Conservation (phyloP, 2,329 filamentous ascomycete genomes). For the Neofusicoccum umdonicola region DNA sequence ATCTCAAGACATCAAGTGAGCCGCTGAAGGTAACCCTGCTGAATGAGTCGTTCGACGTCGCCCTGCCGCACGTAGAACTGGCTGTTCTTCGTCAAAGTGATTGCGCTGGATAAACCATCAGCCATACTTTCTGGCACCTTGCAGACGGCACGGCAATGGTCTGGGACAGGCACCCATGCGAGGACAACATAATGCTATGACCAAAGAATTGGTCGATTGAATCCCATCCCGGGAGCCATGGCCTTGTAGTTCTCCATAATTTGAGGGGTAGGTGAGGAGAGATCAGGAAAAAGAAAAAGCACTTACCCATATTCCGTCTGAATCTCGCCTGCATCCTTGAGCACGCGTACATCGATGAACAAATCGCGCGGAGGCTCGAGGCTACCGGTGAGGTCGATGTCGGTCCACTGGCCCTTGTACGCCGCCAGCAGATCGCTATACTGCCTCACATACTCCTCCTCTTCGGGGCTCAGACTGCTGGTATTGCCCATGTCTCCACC, state of each 20-base stretch:
- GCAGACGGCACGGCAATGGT: background rate
- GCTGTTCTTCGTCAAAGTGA: constrained; percentile 95
- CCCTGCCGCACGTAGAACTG: constrained; percentile 96
- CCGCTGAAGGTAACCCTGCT: constrained; percentile 91
- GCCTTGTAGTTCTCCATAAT: constrained; percentile 1
- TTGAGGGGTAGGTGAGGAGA: constrained; percentile 17
- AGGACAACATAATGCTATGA: no score
- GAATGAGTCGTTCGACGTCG: constrained; percentile 90
- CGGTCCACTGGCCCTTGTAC: constrained; percentile 98
- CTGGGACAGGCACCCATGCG: no score
- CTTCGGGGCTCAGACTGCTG: constrained; percentile 82
- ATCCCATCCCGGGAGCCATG: background rate
- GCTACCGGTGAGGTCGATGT: constrained; percentile 91
- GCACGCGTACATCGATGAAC: constrained; percentile 92
- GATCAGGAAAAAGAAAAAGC: background rate
- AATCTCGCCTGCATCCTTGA: constrained; percentile 97
- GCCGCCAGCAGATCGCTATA: constrained; percentile 91
- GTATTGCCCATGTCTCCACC: constrained; percentile 52
- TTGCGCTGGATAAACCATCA: constrained; percentile 60
- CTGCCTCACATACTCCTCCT: constrained; percentile 76
- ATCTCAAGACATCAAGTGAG: constrained; percentile 43
- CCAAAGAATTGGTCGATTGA: background rate
- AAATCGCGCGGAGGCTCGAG: constrained; percentile 91
- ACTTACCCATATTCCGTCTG: constrained; percentile 97
- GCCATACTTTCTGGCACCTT: background rate